Percentiles rank a stretch among this genome's conserved stretches.
Evolutionary conservation across 306 rosid species (phyloP).

Genomic region (Neltuma alba): DNA sequence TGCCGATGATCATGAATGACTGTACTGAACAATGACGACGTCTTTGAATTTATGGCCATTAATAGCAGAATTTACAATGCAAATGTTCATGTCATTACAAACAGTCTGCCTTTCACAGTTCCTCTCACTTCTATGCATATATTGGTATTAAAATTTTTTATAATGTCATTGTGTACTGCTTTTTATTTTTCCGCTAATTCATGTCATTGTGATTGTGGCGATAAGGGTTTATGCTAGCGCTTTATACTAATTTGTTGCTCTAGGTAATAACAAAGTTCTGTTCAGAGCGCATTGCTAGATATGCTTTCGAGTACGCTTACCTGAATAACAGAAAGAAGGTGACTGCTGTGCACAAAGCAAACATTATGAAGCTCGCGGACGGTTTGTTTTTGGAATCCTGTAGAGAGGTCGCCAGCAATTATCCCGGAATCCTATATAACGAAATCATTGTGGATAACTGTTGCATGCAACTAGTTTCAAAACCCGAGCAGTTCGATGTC

Average conservation of each 20-base stretch:
- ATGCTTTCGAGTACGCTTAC: conserved; percentile 92
- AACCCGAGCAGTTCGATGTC: conserved; percentile 94
- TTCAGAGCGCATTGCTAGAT: conserved; percentile 81
- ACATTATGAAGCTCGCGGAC: conserved; percentile 93
- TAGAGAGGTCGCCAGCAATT: conserved; percentile 72
- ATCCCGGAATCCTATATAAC: conserved; percentile 70
- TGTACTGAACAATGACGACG: neutral
- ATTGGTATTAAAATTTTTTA: too few species aligned
- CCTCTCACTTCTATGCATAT: too few species aligned
- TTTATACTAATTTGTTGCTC: conserved; percentile 47
- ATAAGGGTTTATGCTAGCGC: too few species aligned
- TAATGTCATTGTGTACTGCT: too few species aligned
- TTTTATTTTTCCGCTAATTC: conserved; percentile 38
- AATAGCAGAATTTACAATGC: too few species aligned
- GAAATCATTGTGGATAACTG: conserved; percentile 92
- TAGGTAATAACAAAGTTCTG: conserved; percentile 95
- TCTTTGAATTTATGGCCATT: too few species aligned
- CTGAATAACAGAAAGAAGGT: conserved; percentile 90
- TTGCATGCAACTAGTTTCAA: conserved; percentile 93
- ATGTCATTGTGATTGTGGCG: too few species aligned
- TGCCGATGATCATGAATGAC: neutral
- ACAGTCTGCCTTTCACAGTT: too few species aligned
- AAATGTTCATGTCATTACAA: too few species aligned
- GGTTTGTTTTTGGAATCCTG: conserved; percentile 89
- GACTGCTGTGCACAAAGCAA: conserved; percentile 97